Evolutionary conservation across 345 rosid species (phyloP).

Genomic region (Populus deltoides): DNA sequence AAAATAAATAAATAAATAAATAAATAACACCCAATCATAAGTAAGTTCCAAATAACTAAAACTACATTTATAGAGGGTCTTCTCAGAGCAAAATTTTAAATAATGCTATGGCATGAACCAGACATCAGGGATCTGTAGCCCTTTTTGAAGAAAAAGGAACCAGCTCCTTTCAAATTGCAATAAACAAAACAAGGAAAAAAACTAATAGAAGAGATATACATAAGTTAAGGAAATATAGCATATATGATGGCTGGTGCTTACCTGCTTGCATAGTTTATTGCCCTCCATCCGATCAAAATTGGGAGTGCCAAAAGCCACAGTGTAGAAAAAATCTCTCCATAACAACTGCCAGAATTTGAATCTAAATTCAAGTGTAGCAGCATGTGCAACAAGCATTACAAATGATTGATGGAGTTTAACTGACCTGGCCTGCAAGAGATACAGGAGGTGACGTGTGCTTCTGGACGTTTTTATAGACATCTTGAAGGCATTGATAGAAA

Average conservation of each 20-base stretch:
- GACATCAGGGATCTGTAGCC: too few species aligned
- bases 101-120: too few species aligned
- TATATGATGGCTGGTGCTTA: slow-evolving; percentile 2
- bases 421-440: slow-evolving; percentile 91
- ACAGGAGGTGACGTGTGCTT: slow-evolving; percentile 87
- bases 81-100: too few species aligned
- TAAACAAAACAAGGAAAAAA: slow-evolving; percentile 2
- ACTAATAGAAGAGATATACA: not conserved
- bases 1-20: not conserved
- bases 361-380: slow-evolving; percentile 16
- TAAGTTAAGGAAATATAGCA: not conserved
- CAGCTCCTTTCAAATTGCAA: not conserved
- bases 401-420: slow-evolving; percentile 10
- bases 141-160: not conserved
- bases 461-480: slow-evolving; percentile 53
- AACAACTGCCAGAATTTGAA: slow-evolving; percentile 47
- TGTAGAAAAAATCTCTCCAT: slow-evolving; percentile 92
- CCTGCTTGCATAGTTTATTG: slow-evolving; percentile 90
- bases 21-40: not conserved
- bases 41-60: not conserved
- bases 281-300: slow-evolving; percentile 85
- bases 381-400: slow-evolving; percentile 2
- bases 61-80: not conserved
- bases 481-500: slow-evolving; percentile 77
- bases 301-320: slow-evolving; percentile 82